phyloP scores from a whole-genome alignment of 2,329 filamentous ascomycete species.

The Pestalotiopsis sp. region DNA sequence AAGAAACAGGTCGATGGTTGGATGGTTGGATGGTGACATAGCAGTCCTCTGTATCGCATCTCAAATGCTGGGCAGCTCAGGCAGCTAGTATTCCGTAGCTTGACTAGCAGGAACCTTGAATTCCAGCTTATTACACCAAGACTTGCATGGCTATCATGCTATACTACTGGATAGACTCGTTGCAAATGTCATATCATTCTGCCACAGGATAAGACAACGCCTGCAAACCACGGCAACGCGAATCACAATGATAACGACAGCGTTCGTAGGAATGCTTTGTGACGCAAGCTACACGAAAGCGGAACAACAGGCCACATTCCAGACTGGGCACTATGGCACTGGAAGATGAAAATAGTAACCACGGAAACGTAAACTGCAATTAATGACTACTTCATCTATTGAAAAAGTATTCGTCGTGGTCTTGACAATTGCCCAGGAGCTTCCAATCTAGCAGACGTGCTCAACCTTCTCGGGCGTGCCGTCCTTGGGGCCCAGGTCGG shows the following conservation, averaged over 20 bases:
- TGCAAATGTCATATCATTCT: no score
- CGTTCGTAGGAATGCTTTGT: no score
- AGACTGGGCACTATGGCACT: background rate
- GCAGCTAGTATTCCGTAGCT: no score
- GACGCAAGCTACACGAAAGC: no score
- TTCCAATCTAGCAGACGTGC: constrained; percentile 65
- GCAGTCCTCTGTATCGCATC: background rate
- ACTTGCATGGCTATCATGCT: no score
- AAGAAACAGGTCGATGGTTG: background rate
- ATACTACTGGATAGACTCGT: no score
- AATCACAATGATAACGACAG: no score
- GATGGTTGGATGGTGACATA: background rate
- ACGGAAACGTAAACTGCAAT: background rate
- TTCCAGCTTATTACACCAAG: no score
- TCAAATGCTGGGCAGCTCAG: no score
- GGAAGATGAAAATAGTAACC: background rate
- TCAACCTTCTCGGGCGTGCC: constrained; percentile 66
- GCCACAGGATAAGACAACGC: no score
- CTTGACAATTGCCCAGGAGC: background rate
- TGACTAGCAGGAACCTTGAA: no score
- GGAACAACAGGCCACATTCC: background rate
- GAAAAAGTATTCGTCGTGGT: background rate
- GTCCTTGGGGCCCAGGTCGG: constrained; percentile 73
- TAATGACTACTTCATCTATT: background rate
- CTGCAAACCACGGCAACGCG: no score